Evolutionary conservation across 2,329 filamentous ascomycete species (phyloP), one percentile per base, ranked within the genome.

Genomic region (Fusarium miscanthi): DNA sequence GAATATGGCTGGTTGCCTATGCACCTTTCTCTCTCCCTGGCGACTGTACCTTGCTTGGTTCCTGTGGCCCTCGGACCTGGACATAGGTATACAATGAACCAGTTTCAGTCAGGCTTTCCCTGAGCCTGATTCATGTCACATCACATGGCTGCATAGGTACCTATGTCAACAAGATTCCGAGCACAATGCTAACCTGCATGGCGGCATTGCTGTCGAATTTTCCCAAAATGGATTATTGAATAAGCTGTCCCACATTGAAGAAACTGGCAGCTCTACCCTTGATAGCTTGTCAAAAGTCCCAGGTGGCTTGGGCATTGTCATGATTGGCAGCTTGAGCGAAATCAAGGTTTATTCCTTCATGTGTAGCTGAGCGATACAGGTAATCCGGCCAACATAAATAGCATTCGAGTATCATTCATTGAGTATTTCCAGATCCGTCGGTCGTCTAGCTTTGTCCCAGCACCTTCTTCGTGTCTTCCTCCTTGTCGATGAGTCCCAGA

Each of bases 401-500:
- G 38, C 61, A 49, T 43, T 61, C 30, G 48, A 58, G 43, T 72
- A 45, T 53, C 31, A 51, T 66, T 59, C 30, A 53, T 66, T 43
- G 43, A 56, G 51, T 63, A 61, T 61, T 53, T 54, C 59, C 38
- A 46, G 21, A 45, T 65, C 45, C 43, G 25, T 62, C 45, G 40
- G 27, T 30, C 48, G 41, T 63, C 72, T 77, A 80, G 51, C 63
- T 78, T 62, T 77, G 79, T 40, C 83, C 84, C 56, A 89, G 75
- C 63, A 89, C 87, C 80, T 88, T 87, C 80, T 91, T 89, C 62
- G 91, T 89, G 76, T 96, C 93, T 77, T 97, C 93, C 75, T 96
- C 92, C 82, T 94, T 94, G 79, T 92, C 91, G 77, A 98, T 80
- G 74, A 98, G 83, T 48, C 95, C 95, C 70, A 98, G 82, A 81